Evolutionary conservation across 2,329 filamentous ascomycete species (phyloP).

Genomic region (Calonectria montana): DNA sequence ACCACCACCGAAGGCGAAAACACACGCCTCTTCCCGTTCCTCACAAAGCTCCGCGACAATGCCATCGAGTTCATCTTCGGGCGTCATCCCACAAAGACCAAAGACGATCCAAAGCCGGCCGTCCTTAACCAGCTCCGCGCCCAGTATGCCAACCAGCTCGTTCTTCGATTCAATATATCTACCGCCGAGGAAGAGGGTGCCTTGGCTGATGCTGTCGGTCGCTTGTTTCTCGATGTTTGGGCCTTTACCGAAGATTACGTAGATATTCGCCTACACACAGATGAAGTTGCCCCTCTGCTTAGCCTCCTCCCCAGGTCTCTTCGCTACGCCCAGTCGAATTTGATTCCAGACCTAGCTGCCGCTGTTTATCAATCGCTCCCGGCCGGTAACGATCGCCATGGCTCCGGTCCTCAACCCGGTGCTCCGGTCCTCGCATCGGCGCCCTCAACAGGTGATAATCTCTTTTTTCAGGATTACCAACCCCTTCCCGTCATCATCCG

Average conservation of each 20-base stretch:
- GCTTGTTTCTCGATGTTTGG: constrained; percentile 91
- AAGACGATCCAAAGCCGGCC: constrained; percentile 37
- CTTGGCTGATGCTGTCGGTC: constrained; percentile 77
- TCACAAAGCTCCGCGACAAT: constrained; percentile 63
- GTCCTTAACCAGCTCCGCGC: constrained; percentile 49
- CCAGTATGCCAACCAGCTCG: constrained; percentile 82
- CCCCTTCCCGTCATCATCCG: constrained; percentile 83
- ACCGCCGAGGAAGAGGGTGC: constrained; percentile 75
- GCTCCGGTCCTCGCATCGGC: constrained; percentile 46
- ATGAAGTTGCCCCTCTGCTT: constrained; percentile 82
- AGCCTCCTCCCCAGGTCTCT: constrained; percentile 81
- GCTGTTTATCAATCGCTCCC: constrained; percentile 72
- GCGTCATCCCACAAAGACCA: constrained; percentile 51
- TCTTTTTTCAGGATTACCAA: constrained; percentile 95
- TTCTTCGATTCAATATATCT: constrained; percentile 87
- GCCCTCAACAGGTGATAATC: constrained; percentile 66
- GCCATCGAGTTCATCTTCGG: constrained; percentile 64
- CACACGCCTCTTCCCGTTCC: constrained; percentile 56
- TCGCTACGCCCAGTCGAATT: constrained; percentile 74
- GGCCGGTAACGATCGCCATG: constrained; percentile 29
- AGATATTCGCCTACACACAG: constrained; percentile 82
- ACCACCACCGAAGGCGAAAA: constrained; percentile 28
- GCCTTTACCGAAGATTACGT: constrained; percentile 84
- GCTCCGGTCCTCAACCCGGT: constrained; percentile 40
- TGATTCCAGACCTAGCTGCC: constrained; percentile 84